phyloP scores from a whole-genome alignment of 805 yeast species.

The Yamadazyma scolyti region DNA sequence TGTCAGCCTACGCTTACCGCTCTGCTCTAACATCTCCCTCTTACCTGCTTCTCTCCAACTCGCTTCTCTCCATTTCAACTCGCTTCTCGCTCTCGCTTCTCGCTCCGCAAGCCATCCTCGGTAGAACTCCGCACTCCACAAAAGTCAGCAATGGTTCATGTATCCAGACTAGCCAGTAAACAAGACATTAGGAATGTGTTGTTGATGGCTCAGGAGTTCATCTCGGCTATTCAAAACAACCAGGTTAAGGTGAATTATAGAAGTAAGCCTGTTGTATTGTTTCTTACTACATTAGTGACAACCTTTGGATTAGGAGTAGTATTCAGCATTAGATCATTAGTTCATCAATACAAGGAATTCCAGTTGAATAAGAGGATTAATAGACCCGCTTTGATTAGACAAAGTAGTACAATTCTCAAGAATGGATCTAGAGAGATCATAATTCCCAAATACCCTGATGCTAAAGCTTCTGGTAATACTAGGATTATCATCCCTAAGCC shows the following conservation, averaged over 20 bases:
- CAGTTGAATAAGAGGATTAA: conserved; percentile 19
- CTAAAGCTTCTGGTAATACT: conserved; percentile 16
- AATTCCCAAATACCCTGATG: conserved; percentile 34
- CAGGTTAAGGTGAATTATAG: conserved; percentile 36
- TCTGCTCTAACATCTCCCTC: too few species aligned
- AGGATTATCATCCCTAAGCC: conserved; percentile 46
- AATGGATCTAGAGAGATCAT: conserved; percentile 46
- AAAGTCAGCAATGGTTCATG: too few species aligned
- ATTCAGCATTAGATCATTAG: conserved; percentile 25
- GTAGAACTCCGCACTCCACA: too few species aligned
- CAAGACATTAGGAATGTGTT: conserved; percentile 33
- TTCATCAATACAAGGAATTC: conserved; percentile 28
- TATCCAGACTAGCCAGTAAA: too few species aligned
- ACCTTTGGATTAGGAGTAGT: conserved; percentile 39
- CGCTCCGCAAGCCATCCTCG: too few species aligned
- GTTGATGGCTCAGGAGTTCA: conserved; percentile 33
- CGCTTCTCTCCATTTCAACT: too few species aligned
- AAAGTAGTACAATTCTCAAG: conserved; percentile 38
- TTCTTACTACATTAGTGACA: conserved; percentile 35
- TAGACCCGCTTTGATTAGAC: conserved; percentile 37
- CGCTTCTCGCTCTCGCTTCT: too few species aligned
- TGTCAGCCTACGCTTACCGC: too few species aligned
- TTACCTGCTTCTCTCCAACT: too few species aligned
- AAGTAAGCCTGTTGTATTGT: conserved; percentile 40
- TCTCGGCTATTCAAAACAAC: conserved; percentile 30